Evolutionary conservation across 805 yeast species (phyloP).

Genomic region (Yamadazyma philogaea): DNA sequence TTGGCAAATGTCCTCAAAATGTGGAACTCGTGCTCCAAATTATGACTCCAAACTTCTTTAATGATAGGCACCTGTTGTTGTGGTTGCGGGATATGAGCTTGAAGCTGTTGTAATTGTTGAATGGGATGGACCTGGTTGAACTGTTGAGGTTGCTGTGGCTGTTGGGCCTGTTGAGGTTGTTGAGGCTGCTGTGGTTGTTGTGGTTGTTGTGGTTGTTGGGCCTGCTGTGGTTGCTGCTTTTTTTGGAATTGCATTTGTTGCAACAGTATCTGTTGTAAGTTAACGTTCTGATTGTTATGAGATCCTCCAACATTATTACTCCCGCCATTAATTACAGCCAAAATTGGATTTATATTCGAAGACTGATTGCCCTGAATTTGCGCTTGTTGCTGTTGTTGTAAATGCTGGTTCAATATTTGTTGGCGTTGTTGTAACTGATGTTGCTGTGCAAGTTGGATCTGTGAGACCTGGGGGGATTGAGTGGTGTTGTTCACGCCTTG

Average conservation of each 20-base stretch:
- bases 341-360: conserved; percentile 27
- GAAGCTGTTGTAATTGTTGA: conserved; percentile 19
- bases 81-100: conserved; percentile 6
- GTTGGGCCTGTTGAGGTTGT: conserved; percentile 23
- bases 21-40: conserved; percentile 64
- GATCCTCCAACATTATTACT: conserved; percentile 15
- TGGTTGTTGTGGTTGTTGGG: conserved; percentile 15
- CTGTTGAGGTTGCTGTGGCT: conserved; percentile 21
- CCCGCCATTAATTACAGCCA: conserved; percentile 35
- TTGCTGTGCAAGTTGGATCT: conserved; percentile 26
- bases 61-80: conserved; percentile 48
- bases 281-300: conserved; percentile 26
- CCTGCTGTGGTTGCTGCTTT: conserved; percentile 18
- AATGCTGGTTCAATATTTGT: conserved; percentile 23
- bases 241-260: conserved; percentile 23
- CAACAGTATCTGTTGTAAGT: conserved; percentile 25
- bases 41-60: conserved; percentile 72
- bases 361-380: conserved; percentile 18
- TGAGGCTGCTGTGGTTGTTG: conserved; percentile 18
- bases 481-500: conserved; percentile 22
- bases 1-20: conserved; percentile 56
- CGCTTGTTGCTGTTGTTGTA: conserved; percentile 20
- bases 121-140: conserved; percentile 14
- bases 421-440: conserved; percentile 28
- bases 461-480: conserved; percentile 34